Evolutionary conservation across 192 early-diverging fungal species (phyloP).

Genomic region (Coemansia sp.): DNA sequence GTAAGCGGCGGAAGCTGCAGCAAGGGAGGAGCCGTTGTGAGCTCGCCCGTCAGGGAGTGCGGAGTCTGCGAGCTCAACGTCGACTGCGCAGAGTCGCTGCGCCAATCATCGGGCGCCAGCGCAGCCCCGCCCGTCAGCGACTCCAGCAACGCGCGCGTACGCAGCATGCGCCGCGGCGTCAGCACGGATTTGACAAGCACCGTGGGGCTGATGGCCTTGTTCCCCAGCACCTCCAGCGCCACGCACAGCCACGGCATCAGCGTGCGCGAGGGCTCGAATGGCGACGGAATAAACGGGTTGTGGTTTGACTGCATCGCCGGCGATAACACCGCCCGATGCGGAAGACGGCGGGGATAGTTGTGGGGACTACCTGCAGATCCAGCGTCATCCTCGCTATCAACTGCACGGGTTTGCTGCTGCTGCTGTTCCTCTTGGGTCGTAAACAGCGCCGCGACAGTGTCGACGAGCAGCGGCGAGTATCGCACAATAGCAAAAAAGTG

Average conservation of each 20-base stretch:
- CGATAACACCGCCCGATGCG: background rate
- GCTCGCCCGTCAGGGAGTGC: background rate
- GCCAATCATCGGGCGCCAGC: conserved; percentile 14
- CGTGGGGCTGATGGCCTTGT: conserved; percentile 54
- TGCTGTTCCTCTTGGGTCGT: background rate
- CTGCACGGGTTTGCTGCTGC: background rate
- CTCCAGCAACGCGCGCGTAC: conserved; percentile 46
- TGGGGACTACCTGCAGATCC: background rate
- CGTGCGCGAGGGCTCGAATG: conserved; percentile 37
- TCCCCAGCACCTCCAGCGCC: conserved; percentile 33
- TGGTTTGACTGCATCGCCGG: background rate
- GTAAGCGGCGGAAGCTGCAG: conserved; percentile 20
- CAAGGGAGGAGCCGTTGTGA: background rate
- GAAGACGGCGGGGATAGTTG: background rate
- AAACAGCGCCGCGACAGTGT: conserved; percentile 39
- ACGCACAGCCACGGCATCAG: conserved; percentile 47
- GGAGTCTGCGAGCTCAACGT: background rate
- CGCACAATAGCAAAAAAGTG: conserved; percentile 52
- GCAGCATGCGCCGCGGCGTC: conserved; percentile 46
- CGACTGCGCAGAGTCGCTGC: conserved; percentile 27
- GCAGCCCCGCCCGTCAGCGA: conserved; percentile 36
- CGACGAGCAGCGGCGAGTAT: conserved; percentile 44
- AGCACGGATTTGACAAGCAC: conserved; percentile 43
- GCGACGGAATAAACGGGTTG: conserved; percentile 42
- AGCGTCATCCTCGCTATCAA: background rate